phyloP scores from a whole-genome alignment of 2,329 filamentous ascomycete species.

The Exophiala phaeomuriformis region DNA sequence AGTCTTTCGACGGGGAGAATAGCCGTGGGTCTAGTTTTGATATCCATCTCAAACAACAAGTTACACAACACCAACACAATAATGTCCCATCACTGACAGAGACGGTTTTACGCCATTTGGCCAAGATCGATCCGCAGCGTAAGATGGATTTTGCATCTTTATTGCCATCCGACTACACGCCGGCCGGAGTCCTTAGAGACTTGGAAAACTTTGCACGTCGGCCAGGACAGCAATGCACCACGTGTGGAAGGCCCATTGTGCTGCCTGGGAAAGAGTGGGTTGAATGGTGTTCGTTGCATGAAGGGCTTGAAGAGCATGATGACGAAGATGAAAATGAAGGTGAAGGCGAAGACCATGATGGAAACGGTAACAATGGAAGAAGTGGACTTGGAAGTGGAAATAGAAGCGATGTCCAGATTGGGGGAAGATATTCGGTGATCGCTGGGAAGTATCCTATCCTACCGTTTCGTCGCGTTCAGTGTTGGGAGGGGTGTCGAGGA shows the following conservation, averaged over 20 bases:
- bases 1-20: not conserved
- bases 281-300: constrained; percentile 31
- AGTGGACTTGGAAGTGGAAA: too few species aligned
- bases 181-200: constrained; percentile 32
- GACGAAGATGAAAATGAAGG: too few species aligned
- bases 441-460: not conserved
- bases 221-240: constrained; percentile 36
- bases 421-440: not conserved
- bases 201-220: constrained; percentile 33
- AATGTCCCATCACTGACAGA: constrained; percentile 39
- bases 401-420: too few species aligned
- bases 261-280: constrained; percentile 39
- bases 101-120: constrained; percentile 33
- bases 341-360: too few species aligned
- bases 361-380: too few species aligned
- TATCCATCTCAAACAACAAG: too few species aligned
- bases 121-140: constrained; percentile 33
- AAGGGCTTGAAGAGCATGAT: not conserved
- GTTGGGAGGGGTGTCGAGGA: constrained; percentile 7
- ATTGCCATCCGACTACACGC: constrained; percentile 31
- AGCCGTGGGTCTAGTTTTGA: too few species aligned
- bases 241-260: constrained; percentile 37
- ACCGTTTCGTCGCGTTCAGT: constrained; percentile 7
- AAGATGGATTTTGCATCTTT: constrained; percentile 34
- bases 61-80: not conserved